phyloP scores from a whole-genome alignment of 2,329 filamentous ascomycete genomes.

The Akanthomyces muscarius region DNA sequence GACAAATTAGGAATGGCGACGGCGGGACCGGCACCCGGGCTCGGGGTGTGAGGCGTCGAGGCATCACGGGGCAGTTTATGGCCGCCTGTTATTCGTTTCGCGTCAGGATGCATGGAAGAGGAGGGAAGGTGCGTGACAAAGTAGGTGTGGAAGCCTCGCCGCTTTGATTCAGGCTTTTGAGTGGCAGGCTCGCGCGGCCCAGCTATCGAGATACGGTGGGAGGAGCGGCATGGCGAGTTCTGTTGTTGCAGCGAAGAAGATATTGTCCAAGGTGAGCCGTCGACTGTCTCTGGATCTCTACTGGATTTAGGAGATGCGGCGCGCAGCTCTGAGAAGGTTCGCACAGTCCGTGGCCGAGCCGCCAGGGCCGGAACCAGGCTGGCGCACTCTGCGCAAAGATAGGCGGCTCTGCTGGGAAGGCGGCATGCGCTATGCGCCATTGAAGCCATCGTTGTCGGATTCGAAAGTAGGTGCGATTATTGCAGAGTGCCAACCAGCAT shows the following conservation, averaged over 20 bases:
- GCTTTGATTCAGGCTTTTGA: slow-evolving; percentile 20
- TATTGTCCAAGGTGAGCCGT: background rate
- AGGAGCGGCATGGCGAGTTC: background rate
- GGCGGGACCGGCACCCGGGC: slow-evolving; percentile 50
- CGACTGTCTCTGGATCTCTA: background rate
- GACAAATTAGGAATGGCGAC: slow-evolving; percentile 57
- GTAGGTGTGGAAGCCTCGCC: slow-evolving; percentile 80
- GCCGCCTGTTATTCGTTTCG: slow-evolving; percentile 58
- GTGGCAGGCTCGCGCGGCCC: slow-evolving; percentile 1
- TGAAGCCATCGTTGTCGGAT: slow-evolving; percentile 21
- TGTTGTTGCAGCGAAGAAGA: background rate
- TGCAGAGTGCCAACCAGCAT: background rate
- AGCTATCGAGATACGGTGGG: slow-evolving; percentile 9
- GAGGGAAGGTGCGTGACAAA: slow-evolving; percentile 95
- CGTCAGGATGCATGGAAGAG: slow-evolving; percentile 87
- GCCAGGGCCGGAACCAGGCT: slow-evolving; percentile 10
- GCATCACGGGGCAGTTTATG: slow-evolving; percentile 85
- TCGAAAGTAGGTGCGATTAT: background rate
- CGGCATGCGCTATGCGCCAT: slow-evolving; percentile 22
- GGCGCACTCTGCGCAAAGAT: slow-evolving; percentile 20
- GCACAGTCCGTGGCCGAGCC: background rate
- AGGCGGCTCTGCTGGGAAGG: slow-evolving; percentile 21
- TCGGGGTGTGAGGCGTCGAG: slow-evolving; percentile 69
- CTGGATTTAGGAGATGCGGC: background rate
- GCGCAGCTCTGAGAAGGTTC: slow-evolving; percentile 9